These are phyloP conservation scores for Podosphaera xanthii DNA, from an alignment of 2,329 filamentous ascomycete genomes.

Conservation along the genomic window DNA sequence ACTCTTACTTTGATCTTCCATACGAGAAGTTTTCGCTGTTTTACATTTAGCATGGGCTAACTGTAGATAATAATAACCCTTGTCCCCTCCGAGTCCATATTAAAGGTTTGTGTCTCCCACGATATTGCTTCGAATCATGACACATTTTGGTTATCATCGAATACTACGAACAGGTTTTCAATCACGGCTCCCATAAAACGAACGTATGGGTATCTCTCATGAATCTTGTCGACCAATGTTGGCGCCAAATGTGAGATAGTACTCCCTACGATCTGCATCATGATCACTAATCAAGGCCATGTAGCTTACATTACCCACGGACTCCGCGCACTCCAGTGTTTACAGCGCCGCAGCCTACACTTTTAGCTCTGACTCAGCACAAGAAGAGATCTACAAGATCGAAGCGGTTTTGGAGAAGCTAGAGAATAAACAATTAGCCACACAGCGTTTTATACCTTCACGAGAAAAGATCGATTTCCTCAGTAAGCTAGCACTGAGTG, in stretches of 20 bases:
- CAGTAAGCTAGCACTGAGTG: slow-evolving; percentile 46
- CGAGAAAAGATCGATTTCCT: slow-evolving; percentile 44
- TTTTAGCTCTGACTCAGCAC: slow-evolving; percentile 14
- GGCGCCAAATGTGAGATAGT: slow-evolving; percentile 25
- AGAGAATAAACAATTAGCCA: slow-evolving; percentile 42
- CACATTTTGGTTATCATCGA: background rate
- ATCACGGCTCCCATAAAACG: background rate
- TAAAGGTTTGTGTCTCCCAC: background rate
- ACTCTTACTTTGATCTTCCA: background rate
- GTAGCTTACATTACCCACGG: slow-evolving; percentile 22
- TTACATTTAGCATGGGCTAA: background rate
- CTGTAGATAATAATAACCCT: background rate
- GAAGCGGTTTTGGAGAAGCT: slow-evolving; percentile 42
- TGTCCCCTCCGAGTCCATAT: background rate
- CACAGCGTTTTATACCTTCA: slow-evolving; percentile 43
- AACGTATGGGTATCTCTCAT: slow-evolving; percentile 20
- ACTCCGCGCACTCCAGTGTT: slow-evolving; percentile 29
- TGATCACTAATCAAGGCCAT: background rate
- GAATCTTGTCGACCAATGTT: slow-evolving; percentile 32
- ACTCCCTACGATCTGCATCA: slow-evolving; percentile 1
- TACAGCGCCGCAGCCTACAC: slow-evolving; percentile 23
- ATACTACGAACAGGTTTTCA: background rate
- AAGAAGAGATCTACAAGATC: slow-evolving; percentile 33
- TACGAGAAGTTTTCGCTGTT: background rate
- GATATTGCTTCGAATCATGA: background rate